Percentiles rank a stretch among this genome's conserved stretches.
These are phyloP conservation scores for Cutaneotrichosporon spelunceum DNA, from an alignment of 1,284 basidiomycete genomes.

Conservation along the genomic window DNA sequence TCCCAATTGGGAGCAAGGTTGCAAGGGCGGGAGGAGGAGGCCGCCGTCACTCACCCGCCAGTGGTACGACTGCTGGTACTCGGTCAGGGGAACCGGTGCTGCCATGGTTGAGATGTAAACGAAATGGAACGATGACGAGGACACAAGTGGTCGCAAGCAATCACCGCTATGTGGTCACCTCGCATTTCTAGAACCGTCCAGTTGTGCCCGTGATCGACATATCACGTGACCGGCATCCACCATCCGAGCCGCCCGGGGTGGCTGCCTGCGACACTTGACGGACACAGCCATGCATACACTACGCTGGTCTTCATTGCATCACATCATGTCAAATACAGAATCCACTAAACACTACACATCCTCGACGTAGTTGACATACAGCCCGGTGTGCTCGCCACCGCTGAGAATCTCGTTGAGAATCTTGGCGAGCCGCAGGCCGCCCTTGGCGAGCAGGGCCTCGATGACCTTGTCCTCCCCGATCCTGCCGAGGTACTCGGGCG, in stretches of 20 bases:
- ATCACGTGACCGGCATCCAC: neutral
- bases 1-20: no score
- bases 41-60: conserved; percentile 42
- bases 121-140: neutral
- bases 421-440: conserved; percentile 74
- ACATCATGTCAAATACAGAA: neutral
- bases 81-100: conserved; percentile 41
- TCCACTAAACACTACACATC: neutral
- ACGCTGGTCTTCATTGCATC: neutral
- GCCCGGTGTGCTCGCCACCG: conserved; percentile 6
- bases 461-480: conserved; percentile 67
- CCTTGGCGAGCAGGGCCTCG: conserved; percentile 76
- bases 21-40: neutral
- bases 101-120: conserved; percentile 1
- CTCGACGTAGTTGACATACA: conserved; percentile 18
- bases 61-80: conserved; percentile 49
- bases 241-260: neutral
- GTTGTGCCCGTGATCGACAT: neutral
- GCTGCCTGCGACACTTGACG: no score
- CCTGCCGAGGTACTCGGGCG: conserved; percentile 69
- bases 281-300: no score
- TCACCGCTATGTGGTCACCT: neutral
- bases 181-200: conserved; percentile 2
- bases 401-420: conserved; percentile 59
- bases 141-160: neutral